Evolutionary conservation across 805 yeast species (phyloP), one percentile per base, ranked within the genome.

Genomic region (Saccharomycopsis sp.): DNA sequence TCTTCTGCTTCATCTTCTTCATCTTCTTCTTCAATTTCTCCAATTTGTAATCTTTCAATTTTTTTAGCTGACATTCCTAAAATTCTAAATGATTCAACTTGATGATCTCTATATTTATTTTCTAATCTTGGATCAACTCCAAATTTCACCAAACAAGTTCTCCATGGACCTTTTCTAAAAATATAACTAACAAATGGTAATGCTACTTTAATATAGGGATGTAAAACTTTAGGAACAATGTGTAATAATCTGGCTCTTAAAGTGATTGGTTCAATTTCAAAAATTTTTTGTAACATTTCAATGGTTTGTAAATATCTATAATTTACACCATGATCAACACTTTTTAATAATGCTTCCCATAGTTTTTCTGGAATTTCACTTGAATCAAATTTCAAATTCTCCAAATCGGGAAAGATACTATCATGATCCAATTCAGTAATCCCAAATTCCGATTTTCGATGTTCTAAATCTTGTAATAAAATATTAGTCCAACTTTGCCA

Each of bases 121-220:
- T 79, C 75, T 2, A 59, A 51, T 31, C 72, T 62, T 0, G 97
- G 96, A 58, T 89, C 84, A 30, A 77, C 66, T 1, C 96, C 96
- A 49, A 77, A 75, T 49, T 64, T 71, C 34, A 87, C 76, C 55
- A 80, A 86, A 9, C 92, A 74, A 45, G 85, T 86, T 51, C 97
- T 70, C 95, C 95, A 92, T 0, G 97, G 98, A 0, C 98, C 98
- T 52, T 81, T 82, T 28, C 81, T 75, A 55, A 77, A 82, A 31
- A 85, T 70, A 55, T 76, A 92, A 0, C 95, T 71, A 0, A 86
- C 81, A 55, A 83, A 79, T 0, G 97, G 95, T 37, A 92, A 57
- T 0, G 96, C 94, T 47, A 72, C 77, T 50, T 81, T 77, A 33
- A 89, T 48, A 53, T 74, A 52, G 18, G 15, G 14, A 57, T 56